Evolutionary conservation across 306 rosid species (phyloP).

Genomic region (Sicyos edulis): DNA sequence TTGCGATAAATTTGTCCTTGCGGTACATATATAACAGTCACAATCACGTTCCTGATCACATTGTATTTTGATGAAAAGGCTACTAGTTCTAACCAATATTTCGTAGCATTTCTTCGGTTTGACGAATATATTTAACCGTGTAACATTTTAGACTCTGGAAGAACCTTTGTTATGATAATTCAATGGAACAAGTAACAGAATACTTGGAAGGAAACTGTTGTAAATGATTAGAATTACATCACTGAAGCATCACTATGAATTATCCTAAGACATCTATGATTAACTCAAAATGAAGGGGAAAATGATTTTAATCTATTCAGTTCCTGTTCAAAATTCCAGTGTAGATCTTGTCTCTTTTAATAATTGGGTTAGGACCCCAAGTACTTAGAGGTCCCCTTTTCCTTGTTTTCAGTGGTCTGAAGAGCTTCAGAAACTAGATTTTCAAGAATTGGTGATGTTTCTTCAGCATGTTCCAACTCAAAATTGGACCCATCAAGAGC

Average conservation of each 20-base stretch:
- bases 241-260: background rate
- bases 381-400: background rate
- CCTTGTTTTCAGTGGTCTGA: slow-evolving; percentile 79
- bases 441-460: slow-evolving; percentile 95
- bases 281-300: slow-evolving; percentile 9
- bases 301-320: background rate
- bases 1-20: background rate
- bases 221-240: slow-evolving; percentile 2
- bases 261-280: background rate
- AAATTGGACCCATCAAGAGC: slow-evolving; percentile 87
- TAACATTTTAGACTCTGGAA: background rate
- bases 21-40: background rate
- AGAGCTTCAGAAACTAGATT: slow-evolving; percentile 76
- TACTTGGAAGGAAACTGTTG: background rate
- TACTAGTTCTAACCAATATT: background rate
- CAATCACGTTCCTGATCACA: background rate
- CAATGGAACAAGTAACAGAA: background rate
- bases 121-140: background rate
- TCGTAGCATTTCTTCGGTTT: background rate
- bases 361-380: background rate
- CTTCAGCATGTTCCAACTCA: slow-evolving; percentile 96
- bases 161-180: background rate
- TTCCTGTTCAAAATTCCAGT: background rate
- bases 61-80: background rate
- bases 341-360: background rate